Base-by-base conservation (phyloP, 2,329 filamentous ascomycete genomes). In the Anthostomella pinea region DNA sequence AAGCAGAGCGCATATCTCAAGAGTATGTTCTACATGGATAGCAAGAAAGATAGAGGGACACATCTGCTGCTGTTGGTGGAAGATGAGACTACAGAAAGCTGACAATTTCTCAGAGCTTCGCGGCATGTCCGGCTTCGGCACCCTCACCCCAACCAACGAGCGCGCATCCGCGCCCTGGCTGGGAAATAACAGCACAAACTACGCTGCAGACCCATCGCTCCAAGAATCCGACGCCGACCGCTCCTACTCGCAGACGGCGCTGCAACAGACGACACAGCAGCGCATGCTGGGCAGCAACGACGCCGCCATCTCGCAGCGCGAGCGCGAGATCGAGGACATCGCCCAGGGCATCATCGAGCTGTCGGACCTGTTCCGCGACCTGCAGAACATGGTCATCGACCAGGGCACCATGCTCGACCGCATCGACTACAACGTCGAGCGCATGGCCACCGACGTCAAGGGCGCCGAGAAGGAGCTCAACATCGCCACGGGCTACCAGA, bases 321-420 rank as follows among this genome's bases (percentile, higher is more conserved):
- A 98, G 65, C 83, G 86, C 25, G 93, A 97, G 64, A 98, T 98
- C 54, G 94, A 95, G 58, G 90, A 96, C 53, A 98, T 98, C 46
- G 93, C 93, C 2, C 90, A 96, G 60, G 91, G 93, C 39, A 97
- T 98, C 63, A 97, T 98, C 56, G 91, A 97, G 59, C 72, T 98
- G 6, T 87, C 91, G 4, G 93, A 96, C 60, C 87, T 98, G 33
- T 98, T 98, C 69, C 87, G 94, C 45, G 93, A 98, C 56, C 70
- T 98, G 19, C 93, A 98, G 64, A 83, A 75, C 30, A 97, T 98
- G 90, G 88, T 94, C 52, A 90, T 95, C 49, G 86, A 93, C 58
- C 86, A 93, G 62, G 88, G 88, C 35, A 93, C 87, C 10, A 86
- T 94, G 77, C 74, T 95, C 15, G 90, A 95, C 63, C 83, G 93